A percentile compares a stretch with the other conserved stretches of the same genome.
Conservation (phyloP, 164 flowering plant species). For the Macadamia integrifolia region DNA sequence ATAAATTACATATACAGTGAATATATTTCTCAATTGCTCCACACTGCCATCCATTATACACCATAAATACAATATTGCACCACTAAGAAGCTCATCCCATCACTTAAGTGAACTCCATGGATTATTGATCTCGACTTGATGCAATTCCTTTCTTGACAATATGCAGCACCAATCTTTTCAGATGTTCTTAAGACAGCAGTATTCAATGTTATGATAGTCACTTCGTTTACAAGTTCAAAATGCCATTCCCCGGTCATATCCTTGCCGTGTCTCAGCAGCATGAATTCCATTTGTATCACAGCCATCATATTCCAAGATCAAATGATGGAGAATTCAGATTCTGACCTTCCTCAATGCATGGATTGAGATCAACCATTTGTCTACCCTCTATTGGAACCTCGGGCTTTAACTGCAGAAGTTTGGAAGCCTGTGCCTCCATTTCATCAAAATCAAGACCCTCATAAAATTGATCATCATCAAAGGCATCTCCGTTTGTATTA, state of each 20-base stretch:
- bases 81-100: neutral
- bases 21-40: neutral
- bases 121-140: too few species aligned
- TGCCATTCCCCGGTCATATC: too few species aligned
- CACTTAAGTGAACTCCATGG: too few species aligned
- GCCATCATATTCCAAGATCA: constrained; percentile 74
- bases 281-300: neutral
- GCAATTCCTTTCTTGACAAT: too few species aligned
- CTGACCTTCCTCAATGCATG: constrained; percentile 14
- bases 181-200: neutral
- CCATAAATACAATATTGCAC: neutral
- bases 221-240: too few species aligned
- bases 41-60: neutral
- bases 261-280: too few species aligned
- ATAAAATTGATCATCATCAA: constrained; percentile 66
- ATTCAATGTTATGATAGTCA: neutral
- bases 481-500: constrained; percentile 17
- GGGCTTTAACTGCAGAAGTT: constrained; percentile 36
- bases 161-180: neutral
- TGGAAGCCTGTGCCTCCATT: constrained; percentile 79
- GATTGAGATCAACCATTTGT: constrained; percentile 16
- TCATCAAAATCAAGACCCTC: constrained; percentile 81
- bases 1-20: neutral
- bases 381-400: constrained; percentile 18
- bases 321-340: constrained; percentile 55